Evolutionary conservation across 768 basidiomycete species (phyloP).

Genomic region (Naematelia aurantialba): DNA sequence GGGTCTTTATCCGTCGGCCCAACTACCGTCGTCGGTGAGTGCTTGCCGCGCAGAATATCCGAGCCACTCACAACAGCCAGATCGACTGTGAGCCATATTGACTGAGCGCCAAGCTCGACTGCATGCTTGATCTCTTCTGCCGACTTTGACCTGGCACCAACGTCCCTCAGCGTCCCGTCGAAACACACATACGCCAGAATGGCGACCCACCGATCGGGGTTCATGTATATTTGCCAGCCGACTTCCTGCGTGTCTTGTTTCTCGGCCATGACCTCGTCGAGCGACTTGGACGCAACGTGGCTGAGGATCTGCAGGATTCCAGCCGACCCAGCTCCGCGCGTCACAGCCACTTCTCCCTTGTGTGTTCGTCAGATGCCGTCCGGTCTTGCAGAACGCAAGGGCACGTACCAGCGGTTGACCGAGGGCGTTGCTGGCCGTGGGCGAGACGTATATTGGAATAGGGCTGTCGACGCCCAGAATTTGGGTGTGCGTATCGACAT

Average conservation of each 20-base stretch:
- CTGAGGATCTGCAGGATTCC: slow-evolving; percentile 41
- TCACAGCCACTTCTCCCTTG: slow-evolving; percentile 39
- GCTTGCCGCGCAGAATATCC: slow-evolving; percentile 19
- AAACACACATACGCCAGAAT: not conserved
- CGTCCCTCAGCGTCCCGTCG: not conserved
- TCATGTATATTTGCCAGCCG: slow-evolving; percentile 42
- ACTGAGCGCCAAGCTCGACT: slow-evolving; percentile 35
- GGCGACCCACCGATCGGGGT: slow-evolving; percentile 20
- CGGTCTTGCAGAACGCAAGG: not conserved
- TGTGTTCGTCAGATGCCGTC: not conserved
- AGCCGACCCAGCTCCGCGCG: slow-evolving; percentile 27
- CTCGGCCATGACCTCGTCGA: slow-evolving; percentile 38
- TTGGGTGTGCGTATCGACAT: slow-evolving; percentile 36
- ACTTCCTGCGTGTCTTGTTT: slow-evolving; percentile 30
- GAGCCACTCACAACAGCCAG: slow-evolving; percentile 34
- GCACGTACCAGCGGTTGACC: slow-evolving; percentile 23
- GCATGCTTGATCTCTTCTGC: slow-evolving; percentile 42
- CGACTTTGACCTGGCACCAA: slow-evolving; percentile 19
- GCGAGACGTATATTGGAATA: slow-evolving; percentile 76
- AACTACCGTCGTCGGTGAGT: too few relatives aligned
- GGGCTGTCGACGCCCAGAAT: slow-evolving; percentile 63
- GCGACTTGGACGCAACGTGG: slow-evolving; percentile 37
- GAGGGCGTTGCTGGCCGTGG: slow-evolving; percentile 58
- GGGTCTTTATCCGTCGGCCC: slow-evolving; percentile 9
- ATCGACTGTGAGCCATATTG: slow-evolving; percentile 48